These are phyloP conservation scores for Colletotrichum tanaceti DNA, from an alignment of 2,329 filamentous ascomycete genomes.

Conservation along the genomic window DNA sequence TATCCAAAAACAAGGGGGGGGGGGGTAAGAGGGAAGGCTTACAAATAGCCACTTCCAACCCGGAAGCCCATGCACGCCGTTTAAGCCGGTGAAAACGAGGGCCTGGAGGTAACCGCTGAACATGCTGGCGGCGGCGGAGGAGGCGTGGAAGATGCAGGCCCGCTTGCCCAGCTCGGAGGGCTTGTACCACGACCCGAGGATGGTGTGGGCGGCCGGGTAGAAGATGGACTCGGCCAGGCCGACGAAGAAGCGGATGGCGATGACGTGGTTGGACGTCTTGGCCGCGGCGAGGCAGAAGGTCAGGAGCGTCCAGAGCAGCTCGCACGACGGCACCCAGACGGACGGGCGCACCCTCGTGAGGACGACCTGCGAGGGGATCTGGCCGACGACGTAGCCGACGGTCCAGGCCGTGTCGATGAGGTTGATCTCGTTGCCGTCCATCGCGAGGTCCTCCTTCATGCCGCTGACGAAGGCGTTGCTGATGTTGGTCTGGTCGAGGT, in stretches of 20 bases:
- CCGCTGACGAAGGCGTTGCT: constrained; percentile 46
- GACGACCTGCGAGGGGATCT: constrained; percentile 47
- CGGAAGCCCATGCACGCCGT: constrained; percentile 56
- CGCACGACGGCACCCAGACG: constrained; percentile 46
- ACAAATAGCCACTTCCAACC: constrained; percentile 56
- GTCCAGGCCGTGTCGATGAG: constrained; percentile 44
- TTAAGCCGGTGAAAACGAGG: constrained; percentile 62
- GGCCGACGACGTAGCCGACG: constrained; percentile 44
- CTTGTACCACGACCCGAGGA: constrained; percentile 59
- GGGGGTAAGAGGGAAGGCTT: neutral
- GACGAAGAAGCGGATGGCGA: constrained; percentile 57
- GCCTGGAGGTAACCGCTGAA: constrained; percentile 68
- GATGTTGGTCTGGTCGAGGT: constrained; percentile 46
- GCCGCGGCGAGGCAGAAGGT: constrained; percentile 34
- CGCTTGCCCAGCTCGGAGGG: constrained; percentile 59
- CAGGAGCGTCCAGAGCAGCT: constrained; percentile 43
- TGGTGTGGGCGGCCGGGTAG: constrained; percentile 46
- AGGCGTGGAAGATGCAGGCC: constrained; percentile 60
- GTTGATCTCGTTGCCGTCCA: constrained; percentile 46
- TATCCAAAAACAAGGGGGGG: neutral
- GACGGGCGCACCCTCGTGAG: constrained; percentile 46
- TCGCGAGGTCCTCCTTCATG: constrained; percentile 46
- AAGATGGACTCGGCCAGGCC: constrained; percentile 55
- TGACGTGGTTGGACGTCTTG: constrained; percentile 50
- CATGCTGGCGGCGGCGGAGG: constrained; percentile 64